These are phyloP conservation scores for Aspergillus luchuensis DNA, from an alignment of 2,329 filamentous ascomycete species.

Conservation along the genomic window DNA sequence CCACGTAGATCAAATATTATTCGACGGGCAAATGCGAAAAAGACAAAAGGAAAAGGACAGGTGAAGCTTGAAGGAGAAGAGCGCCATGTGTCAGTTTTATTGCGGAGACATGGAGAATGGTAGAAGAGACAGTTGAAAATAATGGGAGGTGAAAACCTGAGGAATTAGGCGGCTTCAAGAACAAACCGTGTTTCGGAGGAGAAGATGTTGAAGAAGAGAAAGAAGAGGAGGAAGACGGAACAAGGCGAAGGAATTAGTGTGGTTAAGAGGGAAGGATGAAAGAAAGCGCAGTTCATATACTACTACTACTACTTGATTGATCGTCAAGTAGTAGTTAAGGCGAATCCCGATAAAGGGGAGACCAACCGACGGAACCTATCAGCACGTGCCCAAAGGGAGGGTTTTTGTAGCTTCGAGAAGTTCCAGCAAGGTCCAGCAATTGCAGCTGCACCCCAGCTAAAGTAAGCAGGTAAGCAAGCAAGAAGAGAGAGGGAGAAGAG, in stretches of 20 bases:
- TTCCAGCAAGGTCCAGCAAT: not conserved
- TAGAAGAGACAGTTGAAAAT: constrained; percentile 4
- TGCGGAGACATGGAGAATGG: constrained; percentile 8
- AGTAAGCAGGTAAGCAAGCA: not conserved
- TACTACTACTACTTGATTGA: not conserved
- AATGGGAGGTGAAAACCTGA: constrained; percentile 16
- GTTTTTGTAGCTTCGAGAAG: constrained; percentile 11
- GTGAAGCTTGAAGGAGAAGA: constrained; percentile 13
- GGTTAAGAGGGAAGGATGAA: not conserved
- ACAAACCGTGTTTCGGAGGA: not conserved
- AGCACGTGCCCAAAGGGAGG: constrained; percentile 5
- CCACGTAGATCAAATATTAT: constrained; percentile 12
- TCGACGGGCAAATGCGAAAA: constrained; percentile 9
- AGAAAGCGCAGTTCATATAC: not conserved
- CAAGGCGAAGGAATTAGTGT: not conserved
- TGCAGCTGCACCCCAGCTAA: not conserved
- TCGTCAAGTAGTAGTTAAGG: not conserved
- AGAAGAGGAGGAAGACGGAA: not conserved
- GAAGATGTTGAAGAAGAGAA: not conserved
- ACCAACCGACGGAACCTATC: constrained; percentile 2
- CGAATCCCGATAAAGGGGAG: constrained; percentile 6
- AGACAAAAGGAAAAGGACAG: constrained; percentile 15
- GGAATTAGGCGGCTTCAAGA: not conserved
- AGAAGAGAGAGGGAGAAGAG: not conserved
- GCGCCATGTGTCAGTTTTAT: constrained; percentile 26